Conservation (phyloP, 495 filamentous ascomycete species). For the Friedmanniomyces endolithicus region DNA sequence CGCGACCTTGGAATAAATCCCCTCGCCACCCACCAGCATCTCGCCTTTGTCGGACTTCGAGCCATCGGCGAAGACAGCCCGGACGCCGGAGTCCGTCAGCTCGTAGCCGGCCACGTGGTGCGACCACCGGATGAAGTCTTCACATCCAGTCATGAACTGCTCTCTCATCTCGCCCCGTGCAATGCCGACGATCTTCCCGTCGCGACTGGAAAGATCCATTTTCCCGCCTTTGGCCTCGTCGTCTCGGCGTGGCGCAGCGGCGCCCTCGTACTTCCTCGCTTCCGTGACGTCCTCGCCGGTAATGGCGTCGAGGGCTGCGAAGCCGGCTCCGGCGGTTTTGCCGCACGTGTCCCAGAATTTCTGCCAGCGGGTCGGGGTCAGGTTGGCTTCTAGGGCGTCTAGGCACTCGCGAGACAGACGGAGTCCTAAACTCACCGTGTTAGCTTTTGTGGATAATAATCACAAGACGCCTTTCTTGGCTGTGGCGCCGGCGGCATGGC, state of each 20-base stretch:
- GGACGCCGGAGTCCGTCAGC: conserved; percentile 34
- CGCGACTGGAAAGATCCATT: conserved; percentile 28
- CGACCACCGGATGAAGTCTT: conserved; percentile 36
- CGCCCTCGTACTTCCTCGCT: not conserved
- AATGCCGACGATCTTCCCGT: conserved; percentile 40
- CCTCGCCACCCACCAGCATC: conserved; percentile 40
- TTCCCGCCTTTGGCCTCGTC: conserved; percentile 1
- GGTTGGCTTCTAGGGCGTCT: conserved; percentile 40
- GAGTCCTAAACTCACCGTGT: conserved; percentile 17
- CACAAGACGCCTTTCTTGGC: too few species aligned
- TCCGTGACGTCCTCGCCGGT: conserved; percentile 30
- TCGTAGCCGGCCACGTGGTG: conserved; percentile 39
- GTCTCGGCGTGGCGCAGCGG: conserved; percentile 6
- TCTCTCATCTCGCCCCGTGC: conserved; percentile 40
- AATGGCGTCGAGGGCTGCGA: conserved; percentile 34
- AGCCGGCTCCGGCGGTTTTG: conserved; percentile 38
- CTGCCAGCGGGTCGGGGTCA: conserved; percentile 30
- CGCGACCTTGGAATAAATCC: conserved; percentile 40
- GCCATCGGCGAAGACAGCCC: conserved; percentile 38
- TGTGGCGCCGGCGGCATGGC: too few species aligned
- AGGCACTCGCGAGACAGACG: conserved; percentile 40
- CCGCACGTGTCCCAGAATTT: conserved; percentile 43
- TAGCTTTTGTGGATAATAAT: too few species aligned
- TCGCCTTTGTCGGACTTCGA: conserved; percentile 38
- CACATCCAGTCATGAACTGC: conserved; percentile 37